Conservation (phyloP, 75 land plant species). For the Picea sitchensis region DNA sequence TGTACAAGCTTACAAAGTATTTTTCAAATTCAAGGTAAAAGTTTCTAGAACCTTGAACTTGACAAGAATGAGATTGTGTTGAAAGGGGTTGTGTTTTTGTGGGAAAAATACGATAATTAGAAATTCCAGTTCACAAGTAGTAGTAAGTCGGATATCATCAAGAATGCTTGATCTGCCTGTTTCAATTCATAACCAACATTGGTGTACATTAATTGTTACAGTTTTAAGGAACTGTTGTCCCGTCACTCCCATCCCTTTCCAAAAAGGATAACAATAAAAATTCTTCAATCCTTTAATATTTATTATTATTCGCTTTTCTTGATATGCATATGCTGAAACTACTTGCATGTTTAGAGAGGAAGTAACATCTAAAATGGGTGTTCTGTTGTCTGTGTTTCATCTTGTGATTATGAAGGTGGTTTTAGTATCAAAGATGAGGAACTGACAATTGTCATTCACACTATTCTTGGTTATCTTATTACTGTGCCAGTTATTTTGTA, state of each 20-base stretch:
- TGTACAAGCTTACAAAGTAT: background rate
- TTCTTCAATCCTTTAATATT: background rate
- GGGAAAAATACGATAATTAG: background rate
- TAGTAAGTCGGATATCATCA: background rate
- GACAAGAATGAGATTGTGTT: background rate
- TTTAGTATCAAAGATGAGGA: background rate
- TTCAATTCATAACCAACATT: slow-evolving; percentile 7
- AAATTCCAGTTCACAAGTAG: background rate
- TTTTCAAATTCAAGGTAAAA: background rate
- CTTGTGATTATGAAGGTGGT: background rate
- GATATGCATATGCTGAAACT: background rate
- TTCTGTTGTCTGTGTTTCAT: background rate
- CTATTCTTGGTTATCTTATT: background rate
- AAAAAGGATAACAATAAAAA: too few relatives aligned
- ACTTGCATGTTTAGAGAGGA: slow-evolving; percentile 1
- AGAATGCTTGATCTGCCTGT: background rate
- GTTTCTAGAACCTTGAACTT: background rate
- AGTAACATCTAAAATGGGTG: background rate
- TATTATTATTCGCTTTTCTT: background rate
- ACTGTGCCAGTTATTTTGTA: background rate
- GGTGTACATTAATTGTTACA: background rate
- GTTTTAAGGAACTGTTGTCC: background rate
- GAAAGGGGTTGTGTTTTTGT: background rate
- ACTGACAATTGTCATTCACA: background rate
- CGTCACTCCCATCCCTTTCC: background rate